Conservation (phyloP, 345 rosid genomes). For the Raphanus raphanistrum region DNA sequence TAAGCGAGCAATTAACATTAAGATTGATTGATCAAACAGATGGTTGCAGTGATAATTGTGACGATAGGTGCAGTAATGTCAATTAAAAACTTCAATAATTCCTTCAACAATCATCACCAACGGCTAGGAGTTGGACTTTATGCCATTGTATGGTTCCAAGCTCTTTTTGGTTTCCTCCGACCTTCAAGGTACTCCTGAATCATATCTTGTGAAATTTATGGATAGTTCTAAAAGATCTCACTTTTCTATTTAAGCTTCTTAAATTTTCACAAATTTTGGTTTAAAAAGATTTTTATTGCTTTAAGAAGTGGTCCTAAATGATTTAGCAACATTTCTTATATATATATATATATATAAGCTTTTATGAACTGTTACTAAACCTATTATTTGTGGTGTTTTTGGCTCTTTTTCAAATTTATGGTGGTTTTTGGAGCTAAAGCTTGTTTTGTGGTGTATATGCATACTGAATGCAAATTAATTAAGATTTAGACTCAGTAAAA, state of each 20-base stretch:
- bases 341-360: not conserved
- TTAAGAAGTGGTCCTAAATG: not conserved
- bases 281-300: not conserved
- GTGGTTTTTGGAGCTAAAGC: not conserved
- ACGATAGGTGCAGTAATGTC: constrained; percentile 76
- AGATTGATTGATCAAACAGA: constrained; percentile 41
- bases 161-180: constrained; percentile 57
- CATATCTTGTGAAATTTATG: not conserved
- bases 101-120: constrained; percentile 77
- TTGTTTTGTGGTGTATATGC: not conserved
- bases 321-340: not conserved
- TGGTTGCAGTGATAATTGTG: constrained; percentile 51
- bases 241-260: not conserved
- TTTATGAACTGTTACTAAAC: not conserved
- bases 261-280: not conserved
- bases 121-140: constrained; percentile 67
- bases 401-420: not conserved
- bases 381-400: not conserved
- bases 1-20: constrained; percentile 11
- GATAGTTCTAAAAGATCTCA: not conserved
- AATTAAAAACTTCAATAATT: constrained; percentile 68
- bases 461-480: not conserved
- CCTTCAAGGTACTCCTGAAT: constrained; percentile 57
- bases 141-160: constrained; percentile 73
- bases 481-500: not conserved